Conservation (phyloP, 192 early-diverging fungal genomes). For the Phycomyces blakesleeanus region DNA sequence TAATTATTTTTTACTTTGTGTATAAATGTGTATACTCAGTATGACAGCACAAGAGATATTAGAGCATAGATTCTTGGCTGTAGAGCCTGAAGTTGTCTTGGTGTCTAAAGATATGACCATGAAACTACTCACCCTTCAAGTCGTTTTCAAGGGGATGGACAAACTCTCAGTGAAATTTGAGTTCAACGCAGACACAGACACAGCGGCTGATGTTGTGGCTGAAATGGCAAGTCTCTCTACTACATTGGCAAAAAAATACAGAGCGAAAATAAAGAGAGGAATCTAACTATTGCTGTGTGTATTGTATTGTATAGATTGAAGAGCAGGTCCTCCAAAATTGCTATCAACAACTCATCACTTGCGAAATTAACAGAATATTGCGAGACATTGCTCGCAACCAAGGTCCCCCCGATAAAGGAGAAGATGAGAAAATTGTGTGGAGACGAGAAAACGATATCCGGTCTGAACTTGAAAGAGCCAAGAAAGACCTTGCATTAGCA, state of each 20-base stretch:
- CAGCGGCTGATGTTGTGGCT: constrained; percentile 73
- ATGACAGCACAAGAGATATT: constrained; percentile 67
- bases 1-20: too few species aligned
- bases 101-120: constrained; percentile 55
- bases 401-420: constrained; percentile 47
- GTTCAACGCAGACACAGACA: constrained; percentile 74
- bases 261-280: background rate
- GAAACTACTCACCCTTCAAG: constrained; percentile 66
- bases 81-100: constrained; percentile 74
- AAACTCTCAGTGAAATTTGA: constrained; percentile 76
- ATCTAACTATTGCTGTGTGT: too few species aligned
- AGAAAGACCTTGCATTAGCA: constrained; percentile 6
- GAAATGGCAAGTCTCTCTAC: constrained; percentile 53
- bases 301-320: constrained; percentile 53
- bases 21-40: too few species aligned
- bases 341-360: constrained; percentile 70
- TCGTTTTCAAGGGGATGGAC: constrained; percentile 75
- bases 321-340: constrained; percentile 69
- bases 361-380: constrained; percentile 75
- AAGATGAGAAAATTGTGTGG: constrained; percentile 46
- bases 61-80: constrained; percentile 68
- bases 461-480: constrained; percentile 25
- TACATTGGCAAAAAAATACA: background rate
- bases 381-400: constrained; percentile 58
- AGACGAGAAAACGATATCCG: constrained; percentile 33